Conservation (phyloP, 192 early-diverging fungal genomes). For the Coemansia sp. region DNA sequence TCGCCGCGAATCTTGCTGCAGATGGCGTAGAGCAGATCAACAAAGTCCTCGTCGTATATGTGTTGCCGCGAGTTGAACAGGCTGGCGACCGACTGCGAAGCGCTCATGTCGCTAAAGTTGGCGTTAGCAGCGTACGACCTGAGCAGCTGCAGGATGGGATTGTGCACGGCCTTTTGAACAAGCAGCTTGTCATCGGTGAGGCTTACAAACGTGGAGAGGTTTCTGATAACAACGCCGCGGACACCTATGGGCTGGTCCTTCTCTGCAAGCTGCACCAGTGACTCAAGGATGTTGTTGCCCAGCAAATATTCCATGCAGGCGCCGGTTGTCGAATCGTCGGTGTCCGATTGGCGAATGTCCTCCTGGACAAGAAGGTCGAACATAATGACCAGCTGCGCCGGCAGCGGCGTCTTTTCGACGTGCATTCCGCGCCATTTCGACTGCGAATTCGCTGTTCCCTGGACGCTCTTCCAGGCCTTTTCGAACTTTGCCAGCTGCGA, state of each 20-base stretch:
- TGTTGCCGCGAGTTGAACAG: constrained; percentile 20
- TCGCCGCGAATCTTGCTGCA: constrained; percentile 54
- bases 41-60: constrained; percentile 41
- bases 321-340: constrained; percentile 72
- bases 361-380: constrained; percentile 87
- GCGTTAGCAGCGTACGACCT: constrained; percentile 56
- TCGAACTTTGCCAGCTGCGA: constrained; percentile 68
- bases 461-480: constrained; percentile 63
- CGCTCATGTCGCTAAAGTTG: constrained; percentile 5
- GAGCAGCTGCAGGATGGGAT: constrained; percentile 75
- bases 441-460: constrained; percentile 48
- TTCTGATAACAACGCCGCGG: constrained; percentile 74
- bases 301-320: constrained; percentile 89
- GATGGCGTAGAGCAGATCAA: constrained; percentile 43
- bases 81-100: constrained; percentile 19
- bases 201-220: constrained; percentile 75
- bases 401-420: constrained; percentile 76
- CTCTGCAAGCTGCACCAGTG: constrained; percentile 75
- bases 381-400: constrained; percentile 70
- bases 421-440: constrained; percentile 41
- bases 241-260: constrained; percentile 75
- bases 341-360: constrained; percentile 60
- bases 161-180: constrained; percentile 86
- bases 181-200: constrained; percentile 85
- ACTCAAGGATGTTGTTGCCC: constrained; percentile 74